Base-by-base conservation (phyloP, 1,284 basidiomycete species). In the Prillingera fragicola region DNA sequence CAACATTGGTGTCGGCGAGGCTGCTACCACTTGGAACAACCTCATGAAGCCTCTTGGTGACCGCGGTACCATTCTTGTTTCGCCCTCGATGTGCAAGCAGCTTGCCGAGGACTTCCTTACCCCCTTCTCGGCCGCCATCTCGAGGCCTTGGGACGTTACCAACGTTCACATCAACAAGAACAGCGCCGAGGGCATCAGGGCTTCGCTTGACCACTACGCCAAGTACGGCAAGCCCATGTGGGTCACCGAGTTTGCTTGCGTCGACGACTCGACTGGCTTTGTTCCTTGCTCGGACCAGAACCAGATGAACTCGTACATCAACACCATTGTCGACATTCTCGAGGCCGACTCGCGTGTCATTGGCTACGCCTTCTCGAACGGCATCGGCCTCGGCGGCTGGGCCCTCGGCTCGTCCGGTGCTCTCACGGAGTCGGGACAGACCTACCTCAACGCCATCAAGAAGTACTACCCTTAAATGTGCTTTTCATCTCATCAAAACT, bases 141-240 rank as follows among this genome's bases (percentile, higher is more conserved):
- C 42, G 3, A 25, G 38, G 25, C 28, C 41, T 23, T 70, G 57
- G 54, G 69, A 70, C 44, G 55, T 69, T 38, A 65, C 62, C 49
- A 63, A 59, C 37, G 34, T 69, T 18, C 70, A 70, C 58, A 63
- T 70, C 59, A 70, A 73, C 64, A 71, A 70, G 60, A 61, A 63
- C 57, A 50, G 39, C 42, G 57, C 67, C 55, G 67, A 43, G 13
- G 68, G 64, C 32, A 66, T 68, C 40, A 53, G 56, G 43, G 49
- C 39, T 12, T 57, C 54, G 28, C 42, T 72, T 34, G 64, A 69
- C 50, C 57, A 70, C 55, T 71, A 73, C 62, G 60, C 59, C 56
- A 62, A 49, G 26, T 71, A 65, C 57, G 53, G 56, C 23, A 69
- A 69, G 56, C 69, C 69, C 19, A 62, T 73, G 28, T 69, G 64